Percentiles rank a stretch among this genome's conserved stretches.
Conservation (phyloP, 345 rosid genomes). For the Salix udensis region DNA sequence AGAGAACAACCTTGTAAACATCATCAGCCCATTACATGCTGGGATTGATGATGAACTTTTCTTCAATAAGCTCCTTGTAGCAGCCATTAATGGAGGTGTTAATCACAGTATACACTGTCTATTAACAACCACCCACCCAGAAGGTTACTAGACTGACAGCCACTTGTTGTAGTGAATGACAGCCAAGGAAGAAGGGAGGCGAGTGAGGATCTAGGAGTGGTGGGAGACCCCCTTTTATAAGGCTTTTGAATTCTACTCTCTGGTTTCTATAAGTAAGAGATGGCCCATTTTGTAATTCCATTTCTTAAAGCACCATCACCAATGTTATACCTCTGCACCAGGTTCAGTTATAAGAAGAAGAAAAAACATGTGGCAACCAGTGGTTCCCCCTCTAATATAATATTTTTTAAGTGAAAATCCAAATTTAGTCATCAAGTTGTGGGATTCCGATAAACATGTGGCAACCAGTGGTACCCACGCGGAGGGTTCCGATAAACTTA, state of each 20-base stretch:
- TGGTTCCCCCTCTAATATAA: no score
- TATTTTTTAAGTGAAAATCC: no score
- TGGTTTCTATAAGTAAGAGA: neutral
- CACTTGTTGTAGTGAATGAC: neutral
- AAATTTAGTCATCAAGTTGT: no score
- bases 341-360: no score
- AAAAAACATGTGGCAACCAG: no score
- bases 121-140: neutral
- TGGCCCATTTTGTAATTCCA: neutral
- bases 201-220: no score
- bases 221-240: neutral
- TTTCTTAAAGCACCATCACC: no score
- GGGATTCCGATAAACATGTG: no score
- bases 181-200: neutral
- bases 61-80: constrained; percentile 37
- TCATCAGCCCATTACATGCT: constrained; percentile 13
- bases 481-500: no score
- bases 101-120: neutral
- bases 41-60: constrained; percentile 24
- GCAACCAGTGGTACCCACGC: no score
- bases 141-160: neutral
- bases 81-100: constrained; percentile 42
- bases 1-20: constrained; percentile 38
- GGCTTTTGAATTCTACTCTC: neutral
- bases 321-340: no score